Evolutionary conservation across 306 rosid genomes (phyloP).

Genomic region (Trifolium pratense): DNA sequence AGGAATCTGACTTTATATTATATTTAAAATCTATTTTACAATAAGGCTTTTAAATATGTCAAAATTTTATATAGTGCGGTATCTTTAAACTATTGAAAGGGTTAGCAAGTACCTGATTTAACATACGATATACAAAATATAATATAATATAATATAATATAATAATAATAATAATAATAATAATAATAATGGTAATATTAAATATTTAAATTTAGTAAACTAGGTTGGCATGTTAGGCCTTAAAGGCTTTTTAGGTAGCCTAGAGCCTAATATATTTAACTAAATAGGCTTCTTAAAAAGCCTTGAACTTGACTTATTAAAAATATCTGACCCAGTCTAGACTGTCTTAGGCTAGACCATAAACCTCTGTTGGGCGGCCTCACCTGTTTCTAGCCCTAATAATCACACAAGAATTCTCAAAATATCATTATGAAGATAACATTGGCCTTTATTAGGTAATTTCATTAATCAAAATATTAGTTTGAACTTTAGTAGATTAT

Average conservation of each 20-base stretch:
- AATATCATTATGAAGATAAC: not conserved
- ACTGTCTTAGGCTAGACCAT: not conserved
- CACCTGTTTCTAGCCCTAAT: not conserved
- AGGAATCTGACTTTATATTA: not conserved
- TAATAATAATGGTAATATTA: not conserved
- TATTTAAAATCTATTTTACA: not conserved
- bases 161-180: not conserved
- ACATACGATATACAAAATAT: not conserved
- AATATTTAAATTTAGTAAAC: not conserved
- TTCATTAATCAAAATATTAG: not conserved
- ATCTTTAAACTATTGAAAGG: not conserved
- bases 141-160: not conserved
- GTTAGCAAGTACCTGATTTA: not conserved
- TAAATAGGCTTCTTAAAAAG: not conserved
- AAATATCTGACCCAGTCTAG: not conserved
- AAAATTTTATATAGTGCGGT: not conserved
- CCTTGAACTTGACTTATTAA: not conserved
- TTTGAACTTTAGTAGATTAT: not conserved
- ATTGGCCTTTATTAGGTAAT: not conserved
- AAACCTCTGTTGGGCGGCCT: not conserved
- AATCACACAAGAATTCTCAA: not conserved
- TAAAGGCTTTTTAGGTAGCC: not conserved
- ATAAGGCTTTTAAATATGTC: not conserved
- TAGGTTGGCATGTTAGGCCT: not conserved
- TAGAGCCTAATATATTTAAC: not conserved